Conservation (phyloP, 352 stramenopile genomes). For the Phytopythium delawarense region DNA sequence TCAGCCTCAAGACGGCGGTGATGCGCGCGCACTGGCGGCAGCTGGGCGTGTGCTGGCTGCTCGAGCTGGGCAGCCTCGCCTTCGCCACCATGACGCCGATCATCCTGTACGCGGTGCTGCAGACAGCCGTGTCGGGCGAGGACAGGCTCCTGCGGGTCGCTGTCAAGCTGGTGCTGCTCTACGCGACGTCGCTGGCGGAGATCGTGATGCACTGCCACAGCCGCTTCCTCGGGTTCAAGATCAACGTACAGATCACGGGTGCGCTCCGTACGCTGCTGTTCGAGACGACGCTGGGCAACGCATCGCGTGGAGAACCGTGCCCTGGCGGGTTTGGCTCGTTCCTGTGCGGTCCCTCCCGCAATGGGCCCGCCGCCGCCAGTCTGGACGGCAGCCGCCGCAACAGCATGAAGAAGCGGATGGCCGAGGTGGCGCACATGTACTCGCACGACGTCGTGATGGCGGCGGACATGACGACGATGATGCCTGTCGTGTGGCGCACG, state of each 20-base stretch:
- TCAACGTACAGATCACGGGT: conserved; percentile 31
- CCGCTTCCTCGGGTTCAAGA: conserved; percentile 27
- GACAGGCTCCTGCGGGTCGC: conserved; percentile 23
- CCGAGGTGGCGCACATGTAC: conserved; percentile 31
- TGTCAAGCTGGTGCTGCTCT: conserved; percentile 18
- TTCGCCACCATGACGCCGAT: conserved; percentile 37
- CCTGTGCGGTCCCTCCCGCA: not conserved
- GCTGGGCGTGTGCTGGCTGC: conserved; percentile 27
- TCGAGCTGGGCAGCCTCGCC: conserved; percentile 32
- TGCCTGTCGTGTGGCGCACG: conserved; percentile 28
- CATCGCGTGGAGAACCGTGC: not conserved
- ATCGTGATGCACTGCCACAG: conserved; percentile 22
- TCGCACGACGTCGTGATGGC: conserved; percentile 21
- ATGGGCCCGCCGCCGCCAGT: not conserved
- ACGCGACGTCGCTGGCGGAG: conserved; percentile 24
- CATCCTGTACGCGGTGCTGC: conserved; percentile 39
- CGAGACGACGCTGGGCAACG: conserved; percentile 32
- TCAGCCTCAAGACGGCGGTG: conserved; percentile 29
- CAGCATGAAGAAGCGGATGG: conserved; percentile 32
- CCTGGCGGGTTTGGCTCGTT: not conserved
- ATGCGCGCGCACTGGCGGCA: conserved; percentile 23
- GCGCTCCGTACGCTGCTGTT: conserved; percentile 31
- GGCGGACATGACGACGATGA: conserved; percentile 17
- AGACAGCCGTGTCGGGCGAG: conserved; percentile 23
- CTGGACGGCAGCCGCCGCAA: conserved; percentile 11